Percentiles rank a stretch among this genome's conserved stretches.
Conservation (phyloP, 2,329 filamentous ascomycete genomes). For the Zelopaecilomyces penicillatus region DNA sequence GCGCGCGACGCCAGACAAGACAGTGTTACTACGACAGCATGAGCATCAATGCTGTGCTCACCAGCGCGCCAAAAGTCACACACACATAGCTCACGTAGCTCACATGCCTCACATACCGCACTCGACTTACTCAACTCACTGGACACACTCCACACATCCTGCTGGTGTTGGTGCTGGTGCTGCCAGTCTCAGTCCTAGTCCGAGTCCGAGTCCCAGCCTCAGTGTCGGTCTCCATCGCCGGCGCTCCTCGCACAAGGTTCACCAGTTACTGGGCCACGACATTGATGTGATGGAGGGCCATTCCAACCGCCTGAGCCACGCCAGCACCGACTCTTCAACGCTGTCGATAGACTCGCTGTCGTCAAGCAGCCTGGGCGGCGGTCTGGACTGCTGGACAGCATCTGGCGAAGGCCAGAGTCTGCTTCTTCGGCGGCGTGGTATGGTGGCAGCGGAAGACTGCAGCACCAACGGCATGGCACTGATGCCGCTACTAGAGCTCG, state of each 20-base stretch:
- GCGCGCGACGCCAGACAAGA: no score
- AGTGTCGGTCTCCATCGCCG: slow-evolving; percentile 4
- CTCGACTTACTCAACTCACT: no score
- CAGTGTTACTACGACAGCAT: no score
- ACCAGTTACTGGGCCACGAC: slow-evolving; percentile 33
- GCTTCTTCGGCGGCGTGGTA: no score
- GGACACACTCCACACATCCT: no score
- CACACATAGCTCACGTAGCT: no score
- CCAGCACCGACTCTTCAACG: neutral
- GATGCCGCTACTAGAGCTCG: slow-evolving; percentile 10
- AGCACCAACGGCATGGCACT: no score
- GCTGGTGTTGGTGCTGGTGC: no score
- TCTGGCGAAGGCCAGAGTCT: neutral
- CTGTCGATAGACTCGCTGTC: neutral
- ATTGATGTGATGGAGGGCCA: slow-evolving; percentile 18
- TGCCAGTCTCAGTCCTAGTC: neutral
- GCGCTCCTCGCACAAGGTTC: slow-evolving; percentile 30
- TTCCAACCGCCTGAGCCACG: neutral
- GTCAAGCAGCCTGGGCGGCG: neutral
- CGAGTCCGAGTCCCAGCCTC: neutral
- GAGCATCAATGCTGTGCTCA: no score
- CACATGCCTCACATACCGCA: no score
- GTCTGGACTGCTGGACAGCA: neutral
- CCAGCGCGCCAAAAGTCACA: no score
- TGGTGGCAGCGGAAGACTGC: neutral